Percentiles rank a stretch among this genome's conserved stretches.
phyloP scores from a whole-genome alignment of 106 monocot genomes.

The Dendrobium chrysotoxum region DNA sequence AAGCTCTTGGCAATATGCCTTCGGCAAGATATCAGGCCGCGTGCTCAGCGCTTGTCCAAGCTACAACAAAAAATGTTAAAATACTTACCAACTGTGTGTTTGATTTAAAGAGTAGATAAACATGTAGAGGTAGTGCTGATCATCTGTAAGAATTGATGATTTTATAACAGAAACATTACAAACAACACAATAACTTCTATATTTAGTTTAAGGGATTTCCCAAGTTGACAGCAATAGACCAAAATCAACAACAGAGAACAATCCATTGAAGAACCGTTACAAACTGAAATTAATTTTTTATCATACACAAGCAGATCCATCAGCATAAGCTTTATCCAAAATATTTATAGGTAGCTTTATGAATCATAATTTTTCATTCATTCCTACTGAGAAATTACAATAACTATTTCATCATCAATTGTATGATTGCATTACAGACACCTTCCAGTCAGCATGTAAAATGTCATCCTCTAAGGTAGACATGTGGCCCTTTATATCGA shows the following conservation, averaged over 20 bases:
- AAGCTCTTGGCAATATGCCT: slow-evolving; percentile 81
- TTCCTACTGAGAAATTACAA: too few relatives aligned
- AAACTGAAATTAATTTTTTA: not conserved
- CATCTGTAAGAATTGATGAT: not conserved
- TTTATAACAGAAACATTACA: not conserved
- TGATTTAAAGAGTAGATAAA: not conserved
- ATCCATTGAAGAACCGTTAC: not conserved
- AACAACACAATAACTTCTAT: not conserved
- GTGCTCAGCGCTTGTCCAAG: slow-evolving; percentile 95
- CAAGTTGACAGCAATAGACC: not conserved
- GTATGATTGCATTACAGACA: too few relatives aligned
- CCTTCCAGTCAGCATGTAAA: too few relatives aligned
- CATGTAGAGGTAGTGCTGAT: not conserved
- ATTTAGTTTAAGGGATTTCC: not conserved
- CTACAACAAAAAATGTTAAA: slow-evolving; percentile 27
- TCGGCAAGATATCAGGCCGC: slow-evolving; percentile 82
- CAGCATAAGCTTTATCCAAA: too few relatives aligned
- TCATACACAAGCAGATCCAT: too few relatives aligned
- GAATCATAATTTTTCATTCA: too few relatives aligned
- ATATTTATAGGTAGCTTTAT: too few relatives aligned
- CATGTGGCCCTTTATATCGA: too few relatives aligned
- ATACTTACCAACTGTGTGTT: not conserved
- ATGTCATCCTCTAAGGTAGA: too few relatives aligned
- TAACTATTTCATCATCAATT: too few relatives aligned
- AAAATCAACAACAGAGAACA: not conserved